phyloP scores from a whole-genome alignment of 2,329 filamentous ascomycete genomes.

The Spiromastix sp. region DNA sequence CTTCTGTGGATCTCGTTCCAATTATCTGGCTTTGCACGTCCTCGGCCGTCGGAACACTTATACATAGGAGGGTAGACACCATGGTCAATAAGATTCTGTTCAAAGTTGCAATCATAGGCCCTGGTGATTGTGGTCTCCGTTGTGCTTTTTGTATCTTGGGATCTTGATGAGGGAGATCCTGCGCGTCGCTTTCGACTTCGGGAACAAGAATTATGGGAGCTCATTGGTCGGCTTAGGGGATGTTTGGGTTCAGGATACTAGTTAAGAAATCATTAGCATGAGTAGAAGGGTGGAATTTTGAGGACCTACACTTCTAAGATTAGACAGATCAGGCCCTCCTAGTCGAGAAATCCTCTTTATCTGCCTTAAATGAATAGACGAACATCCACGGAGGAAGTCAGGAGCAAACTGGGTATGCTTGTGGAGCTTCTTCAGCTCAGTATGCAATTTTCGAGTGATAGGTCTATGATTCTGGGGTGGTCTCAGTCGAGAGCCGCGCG shows the following conservation, averaged over 20 bases:
- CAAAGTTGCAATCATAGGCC: conserved; percentile 24
- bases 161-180: not conserved
- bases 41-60: not conserved
- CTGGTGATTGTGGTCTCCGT: conserved; percentile 2
- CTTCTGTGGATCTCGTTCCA: not conserved
- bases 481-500: too few relatives aligned
- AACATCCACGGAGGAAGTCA: too few relatives aligned
- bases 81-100: conserved; percentile 26
- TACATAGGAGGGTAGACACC: conserved; percentile 19
- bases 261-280: not conserved
- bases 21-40: not conserved
- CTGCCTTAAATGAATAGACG: too few relatives aligned
- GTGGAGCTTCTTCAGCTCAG: too few relatives aligned
- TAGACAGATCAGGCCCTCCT: not conserved
- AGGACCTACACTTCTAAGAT: not conserved
- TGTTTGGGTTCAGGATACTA: not conserved
- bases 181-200: not conserved
- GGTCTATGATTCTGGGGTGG: not conserved
- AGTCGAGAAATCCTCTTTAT: not conserved
- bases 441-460: not conserved
- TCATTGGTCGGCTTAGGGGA: not conserved
- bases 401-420: too few relatives aligned
- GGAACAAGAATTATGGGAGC: not conserved
- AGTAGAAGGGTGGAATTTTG: not conserved
- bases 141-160: not conserved